A percentile compares a stretch with the other conserved stretches of the same genome.
These are phyloP conservation scores for Melanopsichium pennsylvanicum DNA, from an alignment of 1,284 basidiomycete genomes.

Conservation along the genomic window DNA sequence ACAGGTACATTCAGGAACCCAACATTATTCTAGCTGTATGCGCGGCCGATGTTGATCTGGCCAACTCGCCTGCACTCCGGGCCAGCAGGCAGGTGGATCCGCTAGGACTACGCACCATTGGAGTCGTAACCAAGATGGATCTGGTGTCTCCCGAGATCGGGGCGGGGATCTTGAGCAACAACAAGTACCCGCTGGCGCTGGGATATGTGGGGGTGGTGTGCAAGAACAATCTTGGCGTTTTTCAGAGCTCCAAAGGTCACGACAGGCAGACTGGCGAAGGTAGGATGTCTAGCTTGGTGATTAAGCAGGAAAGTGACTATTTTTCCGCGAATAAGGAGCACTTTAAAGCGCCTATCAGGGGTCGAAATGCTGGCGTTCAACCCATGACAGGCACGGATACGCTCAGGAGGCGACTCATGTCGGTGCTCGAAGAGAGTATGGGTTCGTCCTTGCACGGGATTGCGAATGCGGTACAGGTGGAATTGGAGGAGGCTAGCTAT, in stretches of 20 bases:
- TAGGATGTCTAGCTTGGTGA: conserved; percentile 69
- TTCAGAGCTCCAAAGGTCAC: conserved; percentile 48
- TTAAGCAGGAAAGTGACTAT: conserved; percentile 80
- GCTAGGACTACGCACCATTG: conserved; percentile 90
- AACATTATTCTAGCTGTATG: conserved; percentile 98
- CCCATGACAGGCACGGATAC: conserved; percentile 85
- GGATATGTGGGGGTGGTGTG: conserved; percentile 98
- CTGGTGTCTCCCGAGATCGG: conserved; percentile 86
- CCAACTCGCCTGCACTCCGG: conserved; percentile 93
- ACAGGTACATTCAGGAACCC: conserved; percentile 95
- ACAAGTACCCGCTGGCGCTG: conserved; percentile 94
- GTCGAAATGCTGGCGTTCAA: conserved; percentile 68
- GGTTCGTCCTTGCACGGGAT: conserved; percentile 92
- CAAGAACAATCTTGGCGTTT: conserved; percentile 53
- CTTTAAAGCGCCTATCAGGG: conserved; percentile 71
- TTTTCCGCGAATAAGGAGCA: conserved; percentile 78
- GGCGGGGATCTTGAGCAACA: conserved; percentile 81
- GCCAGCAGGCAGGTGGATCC: conserved; percentile 94
- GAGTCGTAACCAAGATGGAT: conserved; percentile 99
- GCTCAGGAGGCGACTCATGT: conserved; percentile 87
- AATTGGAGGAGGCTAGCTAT: conserved; percentile 94
- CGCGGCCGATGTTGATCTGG: conserved; percentile 96
- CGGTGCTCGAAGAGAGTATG: conserved; percentile 96
- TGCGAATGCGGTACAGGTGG: conserved; percentile 93
- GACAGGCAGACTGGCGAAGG: conserved; percentile 46